These are phyloP conservation scores for Dillenia turbinata DNA, from an alignment of 164 flowering plant genomes.

Conservation along the genomic window DNA sequence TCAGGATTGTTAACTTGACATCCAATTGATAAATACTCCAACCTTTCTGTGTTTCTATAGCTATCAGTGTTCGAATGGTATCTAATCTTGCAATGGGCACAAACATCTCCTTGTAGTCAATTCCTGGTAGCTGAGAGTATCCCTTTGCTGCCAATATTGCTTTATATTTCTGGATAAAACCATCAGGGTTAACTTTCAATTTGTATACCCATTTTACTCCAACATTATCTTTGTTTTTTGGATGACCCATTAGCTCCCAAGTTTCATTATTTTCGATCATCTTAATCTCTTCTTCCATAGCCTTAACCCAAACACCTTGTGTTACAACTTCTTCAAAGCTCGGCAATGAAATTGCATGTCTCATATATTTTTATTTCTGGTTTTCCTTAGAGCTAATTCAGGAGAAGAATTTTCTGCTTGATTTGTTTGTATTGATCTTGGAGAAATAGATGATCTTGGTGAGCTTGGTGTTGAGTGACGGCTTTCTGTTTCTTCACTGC, in stretches of 20 bases:
- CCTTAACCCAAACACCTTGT: too few species aligned
- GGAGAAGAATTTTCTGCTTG: neutral
- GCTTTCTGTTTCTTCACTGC: neutral
- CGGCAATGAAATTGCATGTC: too few species aligned
- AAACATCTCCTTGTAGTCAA: too few species aligned
- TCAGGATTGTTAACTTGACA: neutral
- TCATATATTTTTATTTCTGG: neutral
- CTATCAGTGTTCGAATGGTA: neutral
- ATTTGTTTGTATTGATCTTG: neutral
- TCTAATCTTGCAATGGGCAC: neutral
- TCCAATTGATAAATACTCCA: neutral
- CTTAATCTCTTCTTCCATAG: too few species aligned
- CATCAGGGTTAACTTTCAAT: too few species aligned
- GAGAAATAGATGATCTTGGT: neutral
- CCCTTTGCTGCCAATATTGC: too few species aligned
- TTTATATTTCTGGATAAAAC: neutral
- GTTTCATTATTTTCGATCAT: too few species aligned
- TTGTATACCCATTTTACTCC: too few species aligned
- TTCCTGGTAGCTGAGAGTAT: too few species aligned
- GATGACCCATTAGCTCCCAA: too few species aligned
- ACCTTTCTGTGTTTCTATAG: neutral
- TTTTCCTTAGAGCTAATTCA: neutral
- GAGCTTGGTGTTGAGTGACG: neutral
- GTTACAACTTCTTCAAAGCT: too few species aligned
- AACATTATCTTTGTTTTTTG: too few species aligned